Conservation (phyloP, 129 eudicot species). For the sunflower (Helianthus annuus) region DNA sequence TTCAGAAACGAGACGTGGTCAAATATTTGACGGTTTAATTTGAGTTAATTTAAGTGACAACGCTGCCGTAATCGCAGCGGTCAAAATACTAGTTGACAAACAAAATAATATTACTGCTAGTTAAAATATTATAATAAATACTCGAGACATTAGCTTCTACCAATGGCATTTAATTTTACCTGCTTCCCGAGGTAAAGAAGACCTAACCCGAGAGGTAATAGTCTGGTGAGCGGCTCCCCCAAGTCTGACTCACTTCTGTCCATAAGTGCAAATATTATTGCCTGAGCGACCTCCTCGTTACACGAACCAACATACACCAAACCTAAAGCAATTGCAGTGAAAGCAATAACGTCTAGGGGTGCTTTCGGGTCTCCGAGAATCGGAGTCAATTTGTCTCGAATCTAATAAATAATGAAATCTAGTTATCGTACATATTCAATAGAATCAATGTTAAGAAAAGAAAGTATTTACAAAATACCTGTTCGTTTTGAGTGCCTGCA, state of each 20-base stretch:
- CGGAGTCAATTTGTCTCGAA: conserved; percentile 65
- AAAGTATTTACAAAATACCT: conserved; percentile 39
- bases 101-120: neutral
- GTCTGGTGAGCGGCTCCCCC: conserved; percentile 81
- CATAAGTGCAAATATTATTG: conserved; percentile 91
- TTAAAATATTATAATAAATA: neutral
- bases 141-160: neutral
- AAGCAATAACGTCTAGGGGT: conserved; percentile 87
- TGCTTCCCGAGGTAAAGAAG: conserved; percentile 95
- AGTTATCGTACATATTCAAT: neutral
- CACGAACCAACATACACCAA: conserved; percentile 95
- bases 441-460: neutral
- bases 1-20: no score
- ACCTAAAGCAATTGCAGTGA: conserved; percentile 85
- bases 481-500: conserved; percentile 89
- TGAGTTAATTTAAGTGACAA: no score
- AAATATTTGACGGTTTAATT: no score
- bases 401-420: conserved; percentile 41
- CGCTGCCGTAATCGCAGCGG: no score
- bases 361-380: conserved; percentile 80
- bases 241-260: conserved; percentile 86
- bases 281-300: conserved; percentile 94
- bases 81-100: neutral
- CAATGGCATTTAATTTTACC: conserved; percentile 38
- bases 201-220: conserved; percentile 89